Evolutionary conservation across 2,329 filamentous ascomycete species (phyloP).

Genomic region (Aureobasidium namibiae): DNA sequence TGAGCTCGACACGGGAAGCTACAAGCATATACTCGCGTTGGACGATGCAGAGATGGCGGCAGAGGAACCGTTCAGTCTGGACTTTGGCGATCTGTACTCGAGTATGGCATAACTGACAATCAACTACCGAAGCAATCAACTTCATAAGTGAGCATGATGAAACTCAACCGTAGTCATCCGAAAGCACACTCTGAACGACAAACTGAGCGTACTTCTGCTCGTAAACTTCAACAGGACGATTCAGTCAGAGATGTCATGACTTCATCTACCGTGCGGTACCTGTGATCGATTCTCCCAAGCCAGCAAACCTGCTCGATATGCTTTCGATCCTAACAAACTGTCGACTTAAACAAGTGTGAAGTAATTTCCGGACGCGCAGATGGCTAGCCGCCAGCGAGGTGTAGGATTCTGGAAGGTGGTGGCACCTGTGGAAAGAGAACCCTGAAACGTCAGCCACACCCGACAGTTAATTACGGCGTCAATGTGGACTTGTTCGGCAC

Average conservation of each 20-base stretch:
- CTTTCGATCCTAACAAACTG: background rate
- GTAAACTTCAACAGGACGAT: background rate
- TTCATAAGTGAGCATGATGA: background rate
- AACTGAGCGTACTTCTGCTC: background rate
- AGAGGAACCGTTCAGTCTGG: background rate
- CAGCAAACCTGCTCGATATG: background rate
- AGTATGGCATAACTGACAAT: no score
- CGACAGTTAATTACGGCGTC: background rate
- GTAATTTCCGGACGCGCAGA: background rate
- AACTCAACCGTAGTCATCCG: slow-evolving; percentile 1
- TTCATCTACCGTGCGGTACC: background rate
- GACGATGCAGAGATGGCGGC: background rate
- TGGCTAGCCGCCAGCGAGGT: background rate
- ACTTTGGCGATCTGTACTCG: background rate
- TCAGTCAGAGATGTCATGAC: background rate
- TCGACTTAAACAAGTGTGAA: background rate
- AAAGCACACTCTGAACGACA: background rate
- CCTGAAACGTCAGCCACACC: background rate
- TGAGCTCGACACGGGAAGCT: background rate
- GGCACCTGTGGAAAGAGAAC: background rate
- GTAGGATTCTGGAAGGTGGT: background rate
- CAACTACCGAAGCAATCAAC: background rate
- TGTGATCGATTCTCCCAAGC: background rate
- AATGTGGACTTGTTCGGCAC: background rate
- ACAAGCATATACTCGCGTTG: background rate